Evolutionary conservation across 2,329 filamentous ascomycete species (phyloP).

Genomic region (Lizonia empirigonia): DNA sequence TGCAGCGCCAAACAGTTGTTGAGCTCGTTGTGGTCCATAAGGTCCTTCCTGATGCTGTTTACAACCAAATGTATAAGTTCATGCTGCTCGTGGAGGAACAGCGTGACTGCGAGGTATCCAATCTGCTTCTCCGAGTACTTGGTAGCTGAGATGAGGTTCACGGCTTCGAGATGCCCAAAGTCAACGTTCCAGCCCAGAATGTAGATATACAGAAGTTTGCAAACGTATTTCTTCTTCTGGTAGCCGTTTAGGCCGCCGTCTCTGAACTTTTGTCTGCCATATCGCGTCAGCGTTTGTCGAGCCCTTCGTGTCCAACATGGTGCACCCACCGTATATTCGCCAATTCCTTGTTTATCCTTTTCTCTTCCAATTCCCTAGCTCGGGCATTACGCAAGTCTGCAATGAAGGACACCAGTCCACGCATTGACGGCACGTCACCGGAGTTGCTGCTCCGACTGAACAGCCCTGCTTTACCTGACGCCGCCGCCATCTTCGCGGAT

Average conservation of each 20-base stretch:
- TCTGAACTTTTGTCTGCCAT: constrained; percentile 87
- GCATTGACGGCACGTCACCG: constrained; percentile 51
- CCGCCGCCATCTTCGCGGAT: constrained; percentile 46
- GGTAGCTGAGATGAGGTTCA: constrained; percentile 93
- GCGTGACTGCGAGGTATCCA: constrained; percentile 93
- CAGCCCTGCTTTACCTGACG: constrained; percentile 46
- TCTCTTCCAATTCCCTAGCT: constrained; percentile 95
- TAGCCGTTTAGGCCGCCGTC: constrained; percentile 92
- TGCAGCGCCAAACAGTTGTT: constrained; percentile 97
- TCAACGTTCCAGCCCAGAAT: constrained; percentile 99
- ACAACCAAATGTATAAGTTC: constrained; percentile 95
- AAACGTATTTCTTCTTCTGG: constrained; percentile 99
- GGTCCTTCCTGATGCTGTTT: constrained; percentile 96
- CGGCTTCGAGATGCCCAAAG: constrained; percentile 96
- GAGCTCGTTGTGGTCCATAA: constrained; percentile 92
- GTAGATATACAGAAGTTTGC: constrained; percentile 99
- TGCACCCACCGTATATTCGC: constrained; percentile 82
- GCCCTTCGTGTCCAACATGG: constrained; percentile 8
- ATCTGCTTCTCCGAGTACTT: constrained; percentile 99
- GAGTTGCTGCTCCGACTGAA: constrained; percentile 50
- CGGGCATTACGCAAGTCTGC: constrained; percentile 93
- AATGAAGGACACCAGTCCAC: constrained; percentile 92
- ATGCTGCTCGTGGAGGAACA: constrained; percentile 96
- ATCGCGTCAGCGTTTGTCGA: constrained; percentile 29
- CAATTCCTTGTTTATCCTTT: constrained; percentile 98